Conservation (phyloP, 768 basidiomycete species). For the Kwoniella sp. region DNA sequence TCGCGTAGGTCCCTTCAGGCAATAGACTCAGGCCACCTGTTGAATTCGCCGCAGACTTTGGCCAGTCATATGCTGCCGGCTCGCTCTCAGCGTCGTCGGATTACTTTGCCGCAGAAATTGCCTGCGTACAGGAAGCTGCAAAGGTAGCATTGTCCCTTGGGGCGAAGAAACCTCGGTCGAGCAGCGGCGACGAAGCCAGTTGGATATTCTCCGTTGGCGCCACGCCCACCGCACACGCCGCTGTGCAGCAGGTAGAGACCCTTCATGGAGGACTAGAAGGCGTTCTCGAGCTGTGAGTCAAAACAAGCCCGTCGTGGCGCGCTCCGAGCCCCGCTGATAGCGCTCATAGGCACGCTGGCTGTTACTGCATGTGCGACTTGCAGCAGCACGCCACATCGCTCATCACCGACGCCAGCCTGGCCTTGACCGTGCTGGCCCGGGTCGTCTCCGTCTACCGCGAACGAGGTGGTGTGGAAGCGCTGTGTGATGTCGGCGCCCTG, state of each 20-base stretch:
- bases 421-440: conserved; percentile 66
- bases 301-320: not conserved
- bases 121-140: conserved; percentile 66
- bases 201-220: conserved; percentile 77
- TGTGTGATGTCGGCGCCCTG: conserved; percentile 77
- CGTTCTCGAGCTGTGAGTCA: conserved; percentile 67
- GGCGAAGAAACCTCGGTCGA: conserved; percentile 20
- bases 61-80: conserved; percentile 65
- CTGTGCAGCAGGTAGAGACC: conserved; percentile 52
- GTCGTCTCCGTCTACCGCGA: conserved; percentile 77
- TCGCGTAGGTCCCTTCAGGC: conserved; percentile 57
- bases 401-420: conserved; percentile 58
- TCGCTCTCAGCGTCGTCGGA: conserved; percentile 62
- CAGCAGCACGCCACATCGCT: conserved; percentile 75
- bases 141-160: conserved; percentile 53
- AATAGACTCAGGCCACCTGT: not conserved
- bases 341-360: conserved; percentile 36
- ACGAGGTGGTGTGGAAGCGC: conserved; percentile 53
- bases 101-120: conserved; percentile 66
- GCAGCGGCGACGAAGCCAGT: conserved; percentile 41
- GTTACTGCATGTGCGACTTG: conserved; percentile 77
- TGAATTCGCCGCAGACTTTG: conserved; percentile 22
- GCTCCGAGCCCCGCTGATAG: not conserved
- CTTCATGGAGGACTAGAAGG: conserved; percentile 59
- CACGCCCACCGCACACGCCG: conserved; percentile 82